Evolutionary conservation across 75 land plant species (phyloP).

Genomic region (Azolla pinnata): DNA sequence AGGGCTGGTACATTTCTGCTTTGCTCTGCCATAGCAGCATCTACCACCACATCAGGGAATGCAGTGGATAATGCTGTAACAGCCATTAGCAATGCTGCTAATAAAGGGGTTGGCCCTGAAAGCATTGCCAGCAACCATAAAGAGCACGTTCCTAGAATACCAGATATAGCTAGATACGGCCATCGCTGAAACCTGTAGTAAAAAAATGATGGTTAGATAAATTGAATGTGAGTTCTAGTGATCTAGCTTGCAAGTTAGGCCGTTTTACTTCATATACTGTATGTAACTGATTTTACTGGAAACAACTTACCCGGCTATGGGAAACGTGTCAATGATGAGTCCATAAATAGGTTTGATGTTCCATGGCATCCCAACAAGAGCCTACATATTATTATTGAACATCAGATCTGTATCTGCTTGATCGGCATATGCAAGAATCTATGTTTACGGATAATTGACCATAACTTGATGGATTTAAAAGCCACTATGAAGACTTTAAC

Average conservation of each 20-base stretch:
- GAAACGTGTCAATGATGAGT: slow-evolving; percentile 25
- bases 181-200: slow-evolving; percentile 17
- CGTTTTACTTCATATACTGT: no score
- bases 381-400: no score
- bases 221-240: no score
- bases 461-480: no score
- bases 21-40: slow-evolving; percentile 29
- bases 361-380: slow-evolving; percentile 18
- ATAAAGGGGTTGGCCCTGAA: slow-evolving; percentile 13
- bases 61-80: slow-evolving; percentile 18
- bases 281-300: no score
- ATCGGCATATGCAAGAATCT: no score
- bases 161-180: slow-evolving; percentile 27
- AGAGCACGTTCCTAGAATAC: slow-evolving; percentile 16
- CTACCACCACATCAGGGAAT: slow-evolving; percentile 28
- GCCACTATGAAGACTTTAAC: no score
- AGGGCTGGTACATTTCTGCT: slow-evolving; percentile 19
- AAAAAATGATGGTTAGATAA: not conserved
- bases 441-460: no score
- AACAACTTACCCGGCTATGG: slow-evolving; percentile 25
- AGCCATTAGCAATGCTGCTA: slow-evolving; percentile 18
- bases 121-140: slow-evolving; percentile 18
- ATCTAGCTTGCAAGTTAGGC: no score
- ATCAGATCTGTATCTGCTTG: no score
- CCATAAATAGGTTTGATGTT: slow-evolving; percentile 28